Evolutionary conservation across 768 basidiomycete genomes (phyloP), one percentile per base, ranked within the genome.

Genomic region (Gymnopilus dilepis): DNA sequence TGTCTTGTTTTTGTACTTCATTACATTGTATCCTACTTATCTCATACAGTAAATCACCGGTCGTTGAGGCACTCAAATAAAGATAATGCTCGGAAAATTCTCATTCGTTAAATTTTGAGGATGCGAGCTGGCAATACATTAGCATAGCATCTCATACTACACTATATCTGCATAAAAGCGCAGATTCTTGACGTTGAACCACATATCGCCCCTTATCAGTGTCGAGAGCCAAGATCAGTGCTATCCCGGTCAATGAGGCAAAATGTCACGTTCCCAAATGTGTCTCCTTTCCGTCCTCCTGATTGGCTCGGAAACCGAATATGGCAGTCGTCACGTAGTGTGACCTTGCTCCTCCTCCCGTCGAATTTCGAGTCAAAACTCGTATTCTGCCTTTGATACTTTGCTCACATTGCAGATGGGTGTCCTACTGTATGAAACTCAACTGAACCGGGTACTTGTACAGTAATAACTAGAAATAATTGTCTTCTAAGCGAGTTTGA

Each of bases 241-340:
- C 31, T n/a, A 63, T 38, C 56, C 62, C 57, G 48, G 30, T 51
- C 50, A 63, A 59, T 63, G 62, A 63, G 59, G 51, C 59, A 60
- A 37, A 52, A 34, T 53, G 59, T 60, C 59, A 60, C 59, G 51
- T 52, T 19, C 8, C 59, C 30, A 19, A 59, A 52, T 60, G 8
- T 28, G 38, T 28, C 45, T 17, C 24, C 31, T 40, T 12, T 55
- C 53, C 28, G 17, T 55, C 24, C 22, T 55, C 38, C 53, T 21
- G 3, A 37, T 38, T 6, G 6, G 26, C 12, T 8, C 21, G 21
- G 15, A n/a, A n/a, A 6, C 26, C 54, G 4, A 41, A 40, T 34
- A 47, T 7, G 31, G 54, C 80, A 81, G 62, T 45, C 22, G 9
- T 34, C 6, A 34, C 33, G 6, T 34, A 34, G 6, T 34, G 33